Evolutionary conservation across 192 early-diverging fungal species (phyloP), one percentile per base, ranked within the genome.

Genomic region (Jimgerdemannia lactiflua): DNA sequence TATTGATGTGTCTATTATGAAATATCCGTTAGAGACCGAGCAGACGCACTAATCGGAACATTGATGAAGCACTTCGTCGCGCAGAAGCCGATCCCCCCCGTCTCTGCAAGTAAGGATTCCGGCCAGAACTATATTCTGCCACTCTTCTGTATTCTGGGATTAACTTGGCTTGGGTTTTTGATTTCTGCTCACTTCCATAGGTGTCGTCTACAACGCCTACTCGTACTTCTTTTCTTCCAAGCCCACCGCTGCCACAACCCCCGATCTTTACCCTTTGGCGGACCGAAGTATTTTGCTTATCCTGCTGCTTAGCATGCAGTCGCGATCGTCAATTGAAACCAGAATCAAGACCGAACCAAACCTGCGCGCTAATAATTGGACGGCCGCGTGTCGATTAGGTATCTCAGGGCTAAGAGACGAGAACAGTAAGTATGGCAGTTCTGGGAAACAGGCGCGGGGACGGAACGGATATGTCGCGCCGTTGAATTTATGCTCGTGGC

Each of bases 131-230:
- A 14, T 59, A 0, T 59, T 10, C 6, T 59, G 49, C 49, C 7
- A n/a, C 70, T 81, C 10, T 73, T 68, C 64, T 29, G 71, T 19
- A 84, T 67, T 10, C 71, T 64, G 4, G 65, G 40, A 17, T 20
- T 59, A 20, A 71, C 59, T 79, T 76, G 43, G 11, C 39, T 65
- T 43, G 14, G 59, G 42, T 19, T n/a, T 78, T 42, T 73, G 74
- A 4, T 10, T 59, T 14, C 49, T 10, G 14, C 14, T 59, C 14
- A 59, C 14, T 10, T 10, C 76, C 43, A 72, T 71, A 86, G 85
- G 86, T 39, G 78, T 93, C 54, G 86, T 93, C 4, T 93, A 86
- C 72, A 90, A 78, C 65, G 92, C 92, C 0, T 93, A 93, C 78
- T 88, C 85, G 42, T 92, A 90, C 54, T 76, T 92, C 29, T 93